Conservation (phyloP, 768 basidiomycete species). For the Collybia mongolica region DNA sequence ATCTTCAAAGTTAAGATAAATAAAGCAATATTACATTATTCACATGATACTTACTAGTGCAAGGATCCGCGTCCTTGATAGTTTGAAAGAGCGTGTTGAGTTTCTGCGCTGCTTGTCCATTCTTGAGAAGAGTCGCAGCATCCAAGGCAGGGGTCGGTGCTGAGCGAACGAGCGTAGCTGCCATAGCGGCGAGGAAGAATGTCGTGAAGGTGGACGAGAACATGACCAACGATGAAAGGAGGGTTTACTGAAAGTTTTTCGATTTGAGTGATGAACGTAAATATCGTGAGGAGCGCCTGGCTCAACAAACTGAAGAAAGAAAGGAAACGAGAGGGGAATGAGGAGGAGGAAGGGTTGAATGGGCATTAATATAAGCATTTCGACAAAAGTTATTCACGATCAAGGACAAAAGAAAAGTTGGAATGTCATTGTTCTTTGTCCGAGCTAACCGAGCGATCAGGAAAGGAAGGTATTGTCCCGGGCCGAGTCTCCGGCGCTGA, state of each 20-base stretch:
- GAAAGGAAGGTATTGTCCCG: constrained; percentile 8
- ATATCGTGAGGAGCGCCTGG: constrained; percentile 30
- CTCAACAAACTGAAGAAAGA: constrained; percentile 18
- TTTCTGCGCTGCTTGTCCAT: constrained; percentile 49
- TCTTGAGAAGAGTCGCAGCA: constrained; percentile 40
- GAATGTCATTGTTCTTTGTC: constrained; percentile 11
- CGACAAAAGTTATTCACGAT: neutral
- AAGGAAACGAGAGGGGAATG: constrained; percentile 9
- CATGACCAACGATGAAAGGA: constrained; percentile 9
- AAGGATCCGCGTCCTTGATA: constrained; percentile 39
- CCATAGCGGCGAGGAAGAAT: constrained; percentile 17
- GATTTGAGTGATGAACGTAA: constrained; percentile 10
- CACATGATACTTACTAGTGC: constrained; percentile 35
- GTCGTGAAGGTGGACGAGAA: constrained; percentile 11
- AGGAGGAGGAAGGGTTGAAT: neutral
- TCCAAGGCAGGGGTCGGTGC: constrained; percentile 37
- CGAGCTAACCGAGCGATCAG: neutral
- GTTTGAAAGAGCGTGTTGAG: constrained; percentile 46
- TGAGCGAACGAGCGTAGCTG: constrained; percentile 17
- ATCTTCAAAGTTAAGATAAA: constrained; percentile 21
- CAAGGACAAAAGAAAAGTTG: constrained; percentile 10
- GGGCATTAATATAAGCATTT: constrained; percentile 9
- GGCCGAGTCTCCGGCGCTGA: constrained; percentile 4
- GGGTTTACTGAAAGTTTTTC: constrained; percentile 7
- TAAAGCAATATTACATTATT: neutral